Base-by-base conservation (phyloP, 192 early-diverging fungal species). In the Diversispora epigaea region DNA sequence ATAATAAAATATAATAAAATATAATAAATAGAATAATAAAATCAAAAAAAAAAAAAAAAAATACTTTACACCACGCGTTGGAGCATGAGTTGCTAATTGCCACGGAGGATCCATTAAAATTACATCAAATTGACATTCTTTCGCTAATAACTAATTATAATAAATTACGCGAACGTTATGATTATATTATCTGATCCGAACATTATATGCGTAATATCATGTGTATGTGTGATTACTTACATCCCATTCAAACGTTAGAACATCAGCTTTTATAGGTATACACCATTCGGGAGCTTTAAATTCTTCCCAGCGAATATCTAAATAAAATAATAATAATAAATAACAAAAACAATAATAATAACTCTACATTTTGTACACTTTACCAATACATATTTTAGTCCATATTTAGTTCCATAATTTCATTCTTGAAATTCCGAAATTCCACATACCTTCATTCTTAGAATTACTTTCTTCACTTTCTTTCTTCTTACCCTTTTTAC, bases 51-150 rank as follows among this genome's bases (percentile, higher is more conserved):
- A 39, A 39, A 39, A 32, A 62, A 39, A 14, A 10, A 32, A 62
- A 62, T 32, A 62, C 19, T 62, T 57, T 87, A 90, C 93, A 77
- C 94, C 96, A 63, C 96, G 89, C 0, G 96, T 96, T 7, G 96
- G 96, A 0, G 93, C 92, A 77, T 95, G 90, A 14, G 94, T 93
- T 32, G 96, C 94, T 15, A 98, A 88, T 84, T 96, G 96, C 96
- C 96, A 98, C 79, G 96, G 95, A 60, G 96, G 96, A 84, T 98
- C 96, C 86, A 96, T 95, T 55, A 93, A 75, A 70, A 98, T 94
- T 46, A 93, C 93, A 79, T 96, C 95, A 72, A 98, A 98, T 80
- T 96, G 96, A 76, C 91, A 91, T 43, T 88, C 91, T 43, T 73
- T 71, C 6, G 92, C 93, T 39, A 98, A 84, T 75, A 79, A 84